Percentiles rank a stretch among this genome's conserved stretches.
Conservation (phyloP, 2,329 filamentous ascomycete genomes). For the Tolypocladium sp. region DNA sequence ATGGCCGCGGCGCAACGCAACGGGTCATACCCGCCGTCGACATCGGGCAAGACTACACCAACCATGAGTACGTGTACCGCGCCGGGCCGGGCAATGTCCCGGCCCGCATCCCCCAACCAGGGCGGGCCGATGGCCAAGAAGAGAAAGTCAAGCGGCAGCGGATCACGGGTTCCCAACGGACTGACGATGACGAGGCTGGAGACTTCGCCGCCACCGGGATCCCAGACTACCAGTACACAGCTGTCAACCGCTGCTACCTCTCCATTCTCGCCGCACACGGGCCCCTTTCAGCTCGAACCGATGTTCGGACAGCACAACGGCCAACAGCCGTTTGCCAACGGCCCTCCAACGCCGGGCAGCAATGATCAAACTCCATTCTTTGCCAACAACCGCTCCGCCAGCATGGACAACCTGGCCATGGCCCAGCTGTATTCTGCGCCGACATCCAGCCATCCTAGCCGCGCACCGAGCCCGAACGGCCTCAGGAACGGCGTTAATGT, state of each 20-base stretch:
- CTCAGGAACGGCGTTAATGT: conserved; percentile 36
- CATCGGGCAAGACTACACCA: conserved; percentile 23
- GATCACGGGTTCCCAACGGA: conserved; percentile 59
- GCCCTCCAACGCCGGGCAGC: conserved; percentile 57
- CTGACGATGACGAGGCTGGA: conserved; percentile 79
- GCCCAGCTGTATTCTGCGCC: conserved; percentile 63
- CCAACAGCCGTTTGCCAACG: conserved; percentile 38
- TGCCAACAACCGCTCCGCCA: conserved; percentile 48
- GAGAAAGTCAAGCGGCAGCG: conserved; percentile 63
- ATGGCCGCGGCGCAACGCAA: conserved; percentile 48
- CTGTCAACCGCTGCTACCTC: conserved; percentile 32
- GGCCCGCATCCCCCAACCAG: conserved; percentile 63
- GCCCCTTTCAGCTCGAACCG: conserved; percentile 35
- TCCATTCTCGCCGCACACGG: conserved; percentile 41
- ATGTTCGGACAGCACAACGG: conserved; percentile 33
- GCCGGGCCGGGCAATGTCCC: conserved; percentile 42
- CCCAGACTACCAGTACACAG: conserved; percentile 27
- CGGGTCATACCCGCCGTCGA: conserved; percentile 16
- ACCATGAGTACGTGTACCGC: conserved; percentile 10
- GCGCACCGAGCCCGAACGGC: conserved; percentile 63
- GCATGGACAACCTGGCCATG: conserved; percentile 55
- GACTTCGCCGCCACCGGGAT: conserved; percentile 34
- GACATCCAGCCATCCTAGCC: conserved; percentile 63
- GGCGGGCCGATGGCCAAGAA: conserved; percentile 69
- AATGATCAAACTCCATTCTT: conserved; percentile 52